A percentile compares a stretch with the other conserved stretches of the same genome.
Conservation (phyloP, 164 flowering plant genomes). For the Hamamelis virginiana region DNA sequence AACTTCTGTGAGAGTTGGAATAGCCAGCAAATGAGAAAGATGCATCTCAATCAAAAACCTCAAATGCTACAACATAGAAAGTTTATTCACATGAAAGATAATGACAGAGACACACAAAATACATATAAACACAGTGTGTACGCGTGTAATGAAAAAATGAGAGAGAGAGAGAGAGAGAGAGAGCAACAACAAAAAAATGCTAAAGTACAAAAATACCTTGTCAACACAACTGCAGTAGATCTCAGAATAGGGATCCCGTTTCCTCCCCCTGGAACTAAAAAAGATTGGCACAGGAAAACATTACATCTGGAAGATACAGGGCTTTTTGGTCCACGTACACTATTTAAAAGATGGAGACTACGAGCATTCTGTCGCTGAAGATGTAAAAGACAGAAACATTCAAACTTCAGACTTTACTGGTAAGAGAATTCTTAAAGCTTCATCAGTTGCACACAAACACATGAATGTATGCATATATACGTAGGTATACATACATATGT, state of each 20-base stretch:
- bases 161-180: background rate
- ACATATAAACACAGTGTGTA: background rate
- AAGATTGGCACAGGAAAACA: conserved; percentile 35
- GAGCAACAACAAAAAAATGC: background rate
- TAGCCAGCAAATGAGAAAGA: too few relatives aligned
- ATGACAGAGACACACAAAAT: background rate
- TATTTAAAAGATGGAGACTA: conserved; percentile 24
- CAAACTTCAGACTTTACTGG: background rate
- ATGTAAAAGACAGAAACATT: conserved; percentile 1
- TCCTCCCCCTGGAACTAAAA: conserved; percentile 32
- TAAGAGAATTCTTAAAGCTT: background rate
- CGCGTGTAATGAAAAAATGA: too few relatives aligned
- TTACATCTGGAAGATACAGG: conserved; percentile 32
- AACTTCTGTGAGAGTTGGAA: too few relatives aligned
- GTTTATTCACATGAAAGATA: background rate
- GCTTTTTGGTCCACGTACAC: conserved; percentile 15
- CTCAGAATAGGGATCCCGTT: conserved; percentile 26
- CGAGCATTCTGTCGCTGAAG: conserved; percentile 31
- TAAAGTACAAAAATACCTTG: conserved; percentile 26
- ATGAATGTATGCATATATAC: too few relatives aligned
- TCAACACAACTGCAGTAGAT: conserved; percentile 29
- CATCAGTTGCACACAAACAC: background rate
- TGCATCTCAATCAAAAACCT: too few relatives aligned
- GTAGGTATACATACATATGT: too few relatives aligned
- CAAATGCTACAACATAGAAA: background rate